Evolutionary conservation across 345 rosid species (phyloP).

Genomic region (Arabis alpina): DNA sequence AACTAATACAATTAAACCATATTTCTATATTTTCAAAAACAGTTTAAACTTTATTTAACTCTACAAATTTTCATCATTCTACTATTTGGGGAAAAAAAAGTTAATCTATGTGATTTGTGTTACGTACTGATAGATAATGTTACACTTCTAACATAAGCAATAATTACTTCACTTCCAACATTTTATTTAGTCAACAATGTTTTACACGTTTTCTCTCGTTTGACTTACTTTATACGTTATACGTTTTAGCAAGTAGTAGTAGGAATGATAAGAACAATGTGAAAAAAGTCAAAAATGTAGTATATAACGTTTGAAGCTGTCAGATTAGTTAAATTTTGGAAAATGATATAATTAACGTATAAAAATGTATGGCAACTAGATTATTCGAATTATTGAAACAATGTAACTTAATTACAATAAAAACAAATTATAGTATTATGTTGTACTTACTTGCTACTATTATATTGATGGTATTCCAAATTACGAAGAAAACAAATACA

Average conservation of each 20-base stretch:
- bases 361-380: no score
- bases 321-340: not conserved
- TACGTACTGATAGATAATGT: not conserved
- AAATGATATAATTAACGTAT: not conserved
- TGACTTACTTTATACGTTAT: constrained; percentile 22
- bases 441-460: not conserved
- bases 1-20: not conserved
- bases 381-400: not conserved
- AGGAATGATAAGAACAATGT: not conserved
- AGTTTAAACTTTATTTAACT: not conserved
- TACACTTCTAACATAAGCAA: constrained; percentile 4
- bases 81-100: not conserved
- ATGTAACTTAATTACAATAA: not conserved
- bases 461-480: not conserved
- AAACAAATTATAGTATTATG: no score
- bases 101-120: not conserved
- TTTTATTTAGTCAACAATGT: not conserved
- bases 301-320: not conserved
- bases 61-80: not conserved
- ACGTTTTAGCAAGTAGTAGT: not conserved
- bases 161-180: not conserved
- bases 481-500: no score
- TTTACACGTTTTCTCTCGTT: constrained; percentile 7
- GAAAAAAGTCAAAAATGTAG: not conserved
- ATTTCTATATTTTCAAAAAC: not conserved